Evolutionary conservation across 2,329 filamentous ascomycete species (phyloP), one percentile per base, ranked within the genome.

Genomic region (Alternaria triticimaculans): DNA sequence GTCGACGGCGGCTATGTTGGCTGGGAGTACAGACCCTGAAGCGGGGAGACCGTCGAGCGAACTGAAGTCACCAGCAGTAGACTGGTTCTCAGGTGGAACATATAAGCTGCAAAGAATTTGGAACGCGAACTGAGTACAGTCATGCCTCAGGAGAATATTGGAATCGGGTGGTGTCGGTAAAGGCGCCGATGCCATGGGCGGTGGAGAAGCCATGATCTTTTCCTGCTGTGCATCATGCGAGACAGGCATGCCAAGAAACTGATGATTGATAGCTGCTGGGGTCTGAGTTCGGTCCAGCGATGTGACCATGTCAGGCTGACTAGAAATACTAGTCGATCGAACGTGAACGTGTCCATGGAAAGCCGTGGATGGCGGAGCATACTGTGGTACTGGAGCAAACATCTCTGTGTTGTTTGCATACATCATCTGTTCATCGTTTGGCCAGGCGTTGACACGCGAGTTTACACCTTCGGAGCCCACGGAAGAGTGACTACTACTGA

Each of bases 41-140:
- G 75, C 76, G 1, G 77, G 76, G 4, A 78, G 69, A 20, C 73
- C 67, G 23, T 72, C 62, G 15, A 25, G 30, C 8, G 69, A 62
- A 46, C 67, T 72, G 62, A 77, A 77, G 58, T 75, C 72, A n/a
- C 66, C 60, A 8, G 70, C 65, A 23, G 66, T 48, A 41, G 71
- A 67, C 60, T 75, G 74, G 50, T 69, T 67, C 21, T 73, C 64
- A 5, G 73, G 73, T 14, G 76, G 76, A 21, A 74, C 69, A 63
- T 78, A 78, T 6, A 80, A 66, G 54, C 72, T 78, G 62, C 75
- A 77, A 18, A 80, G 61, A 4, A 76, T 78, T 53, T 75, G 72
- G 55, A 80, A 80, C 21, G 78, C 77, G 51, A 78, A 76, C 23
- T 76, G 69, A 6, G 77, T 80, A 67, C 78, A 80, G 63, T 78